Conservation (phyloP, 495 filamentous ascomycete species). For the Lophiostoma macrostomum region DNA sequence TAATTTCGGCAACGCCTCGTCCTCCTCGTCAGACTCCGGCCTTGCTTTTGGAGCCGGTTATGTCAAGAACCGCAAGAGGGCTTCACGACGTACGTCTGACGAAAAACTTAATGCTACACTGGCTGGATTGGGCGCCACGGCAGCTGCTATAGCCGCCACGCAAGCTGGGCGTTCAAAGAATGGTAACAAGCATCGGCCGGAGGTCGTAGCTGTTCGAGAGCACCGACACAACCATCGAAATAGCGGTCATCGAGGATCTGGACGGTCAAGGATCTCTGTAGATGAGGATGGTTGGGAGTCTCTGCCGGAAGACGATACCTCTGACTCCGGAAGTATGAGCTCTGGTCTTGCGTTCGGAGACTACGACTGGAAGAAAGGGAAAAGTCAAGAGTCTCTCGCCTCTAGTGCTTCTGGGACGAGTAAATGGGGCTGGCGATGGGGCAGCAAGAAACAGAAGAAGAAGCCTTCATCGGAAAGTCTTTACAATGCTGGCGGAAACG, state of each 20-base stretch:
- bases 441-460: conserved; percentile 45
- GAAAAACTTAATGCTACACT: conserved; percentile 55
- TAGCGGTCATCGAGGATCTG: conserved; percentile 8
- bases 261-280: conserved; percentile 9
- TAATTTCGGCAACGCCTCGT: conserved; percentile 58
- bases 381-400: conserved; percentile 50
- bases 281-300: conserved; percentile 59
- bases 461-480: conserved; percentile 23
- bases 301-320: conserved; percentile 51
- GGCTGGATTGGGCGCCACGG: conserved; percentile 55
- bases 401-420: conserved; percentile 53
- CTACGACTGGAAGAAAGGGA: conserved; percentile 38
- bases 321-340: conserved; percentile 44
- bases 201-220: conserved; percentile 46
- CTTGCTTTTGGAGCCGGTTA: conserved; percentile 46
- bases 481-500: conserved; percentile 9
- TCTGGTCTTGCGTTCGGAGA: conserved; percentile 57
- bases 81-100: conserved; percentile 34
- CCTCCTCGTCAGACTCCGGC: conserved; percentile 56
- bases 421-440: conserved; percentile 61
- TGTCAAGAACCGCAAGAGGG: conserved; percentile 29
- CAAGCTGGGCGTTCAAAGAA: conserved; percentile 43
- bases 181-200: conserved; percentile 32
- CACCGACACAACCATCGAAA: conserved; percentile 20
- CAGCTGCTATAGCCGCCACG: conserved; percentile 53